phyloP scores from a whole-genome alignment of 495 filamentous ascomycete genomes.

The Aspergillus biplanus region DNA sequence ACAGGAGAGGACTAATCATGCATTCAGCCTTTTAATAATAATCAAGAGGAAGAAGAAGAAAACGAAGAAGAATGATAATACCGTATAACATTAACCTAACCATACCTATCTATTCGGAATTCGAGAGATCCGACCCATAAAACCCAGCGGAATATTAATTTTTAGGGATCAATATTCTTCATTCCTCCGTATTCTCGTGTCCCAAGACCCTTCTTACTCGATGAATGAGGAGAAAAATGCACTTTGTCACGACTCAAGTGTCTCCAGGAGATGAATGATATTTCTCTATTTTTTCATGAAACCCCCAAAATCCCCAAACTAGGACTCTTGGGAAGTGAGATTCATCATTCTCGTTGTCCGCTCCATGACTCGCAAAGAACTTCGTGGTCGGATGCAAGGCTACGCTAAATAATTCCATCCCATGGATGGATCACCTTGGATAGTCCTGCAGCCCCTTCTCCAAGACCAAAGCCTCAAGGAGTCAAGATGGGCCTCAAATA shows the following conservation, averaged over 20 bases:
- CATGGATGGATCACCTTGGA: neutral
- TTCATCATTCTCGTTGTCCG: neutral
- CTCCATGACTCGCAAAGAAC: conserved; percentile 8
- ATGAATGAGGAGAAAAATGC: too few relatives aligned
- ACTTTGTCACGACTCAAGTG: too few relatives aligned
- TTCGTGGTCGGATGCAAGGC: neutral
- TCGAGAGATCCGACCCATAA: conserved; percentile 3
- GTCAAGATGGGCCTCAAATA: conserved; percentile 4
- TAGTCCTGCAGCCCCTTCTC: conserved; percentile 3
- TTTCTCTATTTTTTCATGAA: neutral
- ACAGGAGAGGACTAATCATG: too few relatives aligned
- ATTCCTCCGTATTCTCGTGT: neutral
- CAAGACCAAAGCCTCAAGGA: neutral
- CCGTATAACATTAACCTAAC: too few relatives aligned
- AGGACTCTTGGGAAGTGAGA: too few relatives aligned
- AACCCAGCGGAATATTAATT: neutral
- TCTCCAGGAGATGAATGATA: neutral
- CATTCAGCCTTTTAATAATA: too few relatives aligned
- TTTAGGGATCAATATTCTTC: neutral
- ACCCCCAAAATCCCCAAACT: too few relatives aligned
- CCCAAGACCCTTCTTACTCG: neutral
- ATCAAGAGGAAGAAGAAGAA: too few relatives aligned
- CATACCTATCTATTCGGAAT: neutral
- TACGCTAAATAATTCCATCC: conserved; percentile 7
- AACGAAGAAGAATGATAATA: too few relatives aligned